Base-by-base conservation (phyloP, 1,284 basidiomycete species). In the Polyporus tsugae region DNA sequence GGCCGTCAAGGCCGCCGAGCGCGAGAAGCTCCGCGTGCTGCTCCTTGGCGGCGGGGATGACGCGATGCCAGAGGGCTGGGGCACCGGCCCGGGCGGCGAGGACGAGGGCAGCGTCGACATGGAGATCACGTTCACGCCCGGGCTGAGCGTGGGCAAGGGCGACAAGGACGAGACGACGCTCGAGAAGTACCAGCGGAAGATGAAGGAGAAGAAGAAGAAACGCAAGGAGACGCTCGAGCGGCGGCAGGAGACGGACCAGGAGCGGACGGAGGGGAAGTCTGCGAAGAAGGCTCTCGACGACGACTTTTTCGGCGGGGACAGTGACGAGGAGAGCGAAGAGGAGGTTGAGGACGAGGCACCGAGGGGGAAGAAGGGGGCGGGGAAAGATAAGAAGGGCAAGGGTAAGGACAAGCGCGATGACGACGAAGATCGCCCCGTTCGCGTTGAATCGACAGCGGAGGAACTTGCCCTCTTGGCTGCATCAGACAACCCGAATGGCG, bases 91-190 rank as follows among this genome's bases (percentile, higher is more conserved):
- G 6, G 78, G 77, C 17, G 84, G 76, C 53, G 82, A 79, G 33
- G 78, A 80, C 36, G 85, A 82, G 25, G 80, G 80, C 59, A 89
- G 91, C 72, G 83, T 91, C 13, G 94, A 95, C 69, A 93, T 98
- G 91, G 92, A 98, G 81, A 93, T 99, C 76, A 98, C 96, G 1
- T 98, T 99, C 80, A 91, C 88, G 25, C 95, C 96, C 0, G 97
- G 91, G 6, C 82, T 98, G 57, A 91, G 83, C 68, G 85, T 83
- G 62, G 77, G 76, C 65, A 87, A 86, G 72, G 84, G 82, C 80
- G 79, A n/a, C 7, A 85, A 87, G 67, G 88, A 94, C 33, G 90
- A 96, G 82, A 97, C 93, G 10, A 94, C 94, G 3, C 80, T 98
- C 44, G 95, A 93, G 72, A 89, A 81, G 77, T 98, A 98, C 80